Base-by-base conservation (phyloP, 805 yeast species). In the Ogataea trehaloabstinens region DNA sequence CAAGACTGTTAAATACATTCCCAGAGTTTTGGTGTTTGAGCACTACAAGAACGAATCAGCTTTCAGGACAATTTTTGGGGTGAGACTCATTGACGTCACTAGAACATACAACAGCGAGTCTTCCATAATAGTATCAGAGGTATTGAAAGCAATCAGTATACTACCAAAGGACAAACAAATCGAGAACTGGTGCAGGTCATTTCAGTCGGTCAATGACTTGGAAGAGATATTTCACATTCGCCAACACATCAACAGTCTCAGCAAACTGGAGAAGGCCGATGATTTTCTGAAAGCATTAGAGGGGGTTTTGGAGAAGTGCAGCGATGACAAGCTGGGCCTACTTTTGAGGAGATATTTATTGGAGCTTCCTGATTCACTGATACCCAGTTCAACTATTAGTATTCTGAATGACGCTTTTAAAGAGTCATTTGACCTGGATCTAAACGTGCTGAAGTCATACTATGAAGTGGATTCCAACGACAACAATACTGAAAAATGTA, bases 361-460 rank as follows among this genome's bases (percentile, higher is more conserved):
- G 18, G 53, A 49, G 36, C 33, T 49, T 13, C 51, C 51, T 7
- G 49, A 45, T 16, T 43, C 53, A 6, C 28, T 49, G 30, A 39
- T 49, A 10, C 19, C 41, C n/a, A 38, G 40, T 19, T 37, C 45
- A 2, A 31, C 34, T 8, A 41, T 38, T 8, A 38, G 24, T 3
- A 35, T 49, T 6, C 34, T 49, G 30, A 45, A 47, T 20, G 22
- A 37, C 21, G 53, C 51, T 2, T 41, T 49, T 22, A 30, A 32
- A 22, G 44, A 44, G 19, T 40, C 48, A 3, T 33, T 20, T 25
- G 48, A 46, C n/a, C 37, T 49, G 11, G 47, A 49, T 19, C 34
- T 40, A 4, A 42, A 38, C 4, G 41, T 34, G 7, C 22, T 49
- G 6, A 42, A 25, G 24, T 33, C 45, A 11, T 42, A 42, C 21